Evolutionary conservation across 2,329 filamentous ascomycete species (phyloP).

Genomic region (Ceratocystis destructans): DNA sequence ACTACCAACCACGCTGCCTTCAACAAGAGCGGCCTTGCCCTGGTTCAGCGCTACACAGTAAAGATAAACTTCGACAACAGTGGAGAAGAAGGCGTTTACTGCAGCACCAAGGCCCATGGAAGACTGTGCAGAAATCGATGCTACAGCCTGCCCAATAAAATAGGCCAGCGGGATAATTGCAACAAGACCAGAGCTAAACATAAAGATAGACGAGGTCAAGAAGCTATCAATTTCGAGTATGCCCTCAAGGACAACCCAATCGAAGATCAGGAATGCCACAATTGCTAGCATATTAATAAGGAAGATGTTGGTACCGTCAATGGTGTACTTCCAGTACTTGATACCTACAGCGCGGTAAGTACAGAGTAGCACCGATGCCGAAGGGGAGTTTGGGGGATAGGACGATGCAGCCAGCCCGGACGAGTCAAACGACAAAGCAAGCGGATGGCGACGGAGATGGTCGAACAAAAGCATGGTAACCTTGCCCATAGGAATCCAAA

Average conservation of each 20-base stretch:
- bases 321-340: slow-evolving; percentile 98
- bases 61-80: slow-evolving; percentile 90
- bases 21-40: slow-evolving; percentile 83
- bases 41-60: slow-evolving; percentile 90
- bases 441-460: slow-evolving; percentile 80
- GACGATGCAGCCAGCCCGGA: slow-evolving; percentile 62
- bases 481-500: slow-evolving; percentile 97
- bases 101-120: slow-evolving; percentile 96
- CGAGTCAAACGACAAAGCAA: slow-evolving; percentile 85
- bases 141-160: slow-evolving; percentile 96
- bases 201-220: slow-evolving; percentile 69
- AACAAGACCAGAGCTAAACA: slow-evolving; percentile 70
- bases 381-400: slow-evolving; percentile 45
- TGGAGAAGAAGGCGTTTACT: slow-evolving; percentile 97
- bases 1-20: slow-evolving; percentile 93
- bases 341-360: slow-evolving; percentile 89
- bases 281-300: slow-evolving; percentile 92
- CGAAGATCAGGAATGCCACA: slow-evolving; percentile 87
- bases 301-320: slow-evolving; percentile 98
- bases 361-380: slow-evolving; percentile 81
- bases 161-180: slow-evolving; percentile 96
- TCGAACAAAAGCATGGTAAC: slow-evolving; percentile 80
- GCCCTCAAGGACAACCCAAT: slow-evolving; percentile 68
- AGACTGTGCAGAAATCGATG: slow-evolving; percentile 94
- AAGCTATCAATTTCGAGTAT: slow-evolving; percentile 55